Base-by-base conservation (phyloP, 1,284 basidiomycete genomes). In the Ustilago bromivora region DNA sequence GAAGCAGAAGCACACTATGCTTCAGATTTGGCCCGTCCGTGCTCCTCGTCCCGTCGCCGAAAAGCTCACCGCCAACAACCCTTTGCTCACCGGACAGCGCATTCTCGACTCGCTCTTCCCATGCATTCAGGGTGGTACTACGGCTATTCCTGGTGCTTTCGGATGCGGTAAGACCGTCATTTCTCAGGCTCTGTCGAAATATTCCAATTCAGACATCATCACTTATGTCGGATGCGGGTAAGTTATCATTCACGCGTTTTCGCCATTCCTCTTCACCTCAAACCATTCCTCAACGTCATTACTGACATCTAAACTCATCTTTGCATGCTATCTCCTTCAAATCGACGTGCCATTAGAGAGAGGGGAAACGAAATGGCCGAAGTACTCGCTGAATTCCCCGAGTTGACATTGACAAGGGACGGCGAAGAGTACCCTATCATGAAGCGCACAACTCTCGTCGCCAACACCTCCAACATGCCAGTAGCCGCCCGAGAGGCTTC, bases 391-490 rank as follows among this genome's bases (percentile, higher is more conserved):
- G 87, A 97, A 91, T 98, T 99, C 92, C 97, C 97, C 62, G 90
- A 95, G 87, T 89, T 99, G 54, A 95, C 93, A 2, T 93, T 98
- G 90, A 94, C 94, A 71, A 88, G 94, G 68, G 92, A 94, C 82
- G 90, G 90, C 68, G 93, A 95, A 67, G 92, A 98, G 90, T 96
- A 98, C 87, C 97, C 97, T 46, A 99, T 99, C 89, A 99, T 99
- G 97, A 99, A 99, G 88, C 96, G 97, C 76, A 99, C 97, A 1
- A 96, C 96, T 3, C 91, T 99, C 40, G 96, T 99, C 71, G 97
- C 97, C 81, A 99, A 99, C 88, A 99, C 97, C 2, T 98, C 96
- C 67, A 99, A 99, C 89, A 99, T 99, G 97, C 97, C 97, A 81
- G 97, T 99, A 84, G 97, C 97, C 41, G 97, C 97, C 43, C 94